Evolutionary conservation across 2,329 filamentous ascomycete genomes (phyloP).

Genomic region (Chaetomiaceae sp.): DNA sequence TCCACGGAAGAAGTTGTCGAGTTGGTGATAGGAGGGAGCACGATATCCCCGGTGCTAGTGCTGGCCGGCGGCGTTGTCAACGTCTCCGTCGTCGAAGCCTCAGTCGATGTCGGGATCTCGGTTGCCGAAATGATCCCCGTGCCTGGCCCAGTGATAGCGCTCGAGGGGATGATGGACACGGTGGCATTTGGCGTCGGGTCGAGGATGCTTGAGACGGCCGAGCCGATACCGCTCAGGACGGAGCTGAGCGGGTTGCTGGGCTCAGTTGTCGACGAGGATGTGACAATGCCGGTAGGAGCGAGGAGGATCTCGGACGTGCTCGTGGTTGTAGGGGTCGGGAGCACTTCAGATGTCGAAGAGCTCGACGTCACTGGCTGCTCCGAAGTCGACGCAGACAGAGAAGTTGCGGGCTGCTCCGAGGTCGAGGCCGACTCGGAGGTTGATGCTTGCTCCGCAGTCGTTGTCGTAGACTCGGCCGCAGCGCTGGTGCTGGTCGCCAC

Average conservation of each 20-base stretch:
- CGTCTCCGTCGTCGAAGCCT: background rate
- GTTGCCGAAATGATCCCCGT: constrained; percentile 14
- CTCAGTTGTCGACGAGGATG: constrained; percentile 10
- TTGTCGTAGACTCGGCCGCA: background rate
- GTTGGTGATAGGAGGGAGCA: constrained; percentile 1
- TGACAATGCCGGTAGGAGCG: constrained; percentile 33
- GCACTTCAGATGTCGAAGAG: background rate
- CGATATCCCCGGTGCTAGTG: background rate
- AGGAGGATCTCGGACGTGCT: constrained; percentile 29
- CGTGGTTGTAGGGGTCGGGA: constrained; percentile 4
- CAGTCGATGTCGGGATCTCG: constrained; percentile 13
- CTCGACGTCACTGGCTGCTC: background rate
- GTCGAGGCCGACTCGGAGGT: background rate
- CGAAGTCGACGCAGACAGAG: background rate
- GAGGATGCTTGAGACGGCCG: constrained; percentile 15
- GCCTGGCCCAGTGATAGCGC: constrained; percentile 7
- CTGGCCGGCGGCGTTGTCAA: background rate
- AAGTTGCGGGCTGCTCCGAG: background rate
- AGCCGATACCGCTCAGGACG: constrained; percentile 22
- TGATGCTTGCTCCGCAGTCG: background rate
- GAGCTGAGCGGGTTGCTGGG: constrained; percentile 15
- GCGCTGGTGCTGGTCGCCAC: background rate
- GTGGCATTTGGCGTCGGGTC: constrained; percentile 4
- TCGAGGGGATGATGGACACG: background rate
- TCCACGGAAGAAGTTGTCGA: background rate